Conservation (phyloP, 345 rosid genomes). For the Pistacia integerrima region DNA sequence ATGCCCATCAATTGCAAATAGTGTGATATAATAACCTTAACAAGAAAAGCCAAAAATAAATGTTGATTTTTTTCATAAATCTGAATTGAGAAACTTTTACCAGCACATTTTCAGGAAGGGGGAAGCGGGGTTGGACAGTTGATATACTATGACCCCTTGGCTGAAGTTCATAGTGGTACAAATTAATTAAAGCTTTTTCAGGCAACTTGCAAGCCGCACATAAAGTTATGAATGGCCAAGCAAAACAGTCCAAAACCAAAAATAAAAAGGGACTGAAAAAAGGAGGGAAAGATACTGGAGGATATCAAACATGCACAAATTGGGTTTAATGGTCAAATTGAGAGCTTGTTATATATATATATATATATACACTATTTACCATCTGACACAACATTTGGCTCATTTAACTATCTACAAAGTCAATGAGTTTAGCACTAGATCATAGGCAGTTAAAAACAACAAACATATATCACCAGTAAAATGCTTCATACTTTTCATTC, state of each 20-base stretch:
- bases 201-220: not conserved
- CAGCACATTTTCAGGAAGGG: not conserved
- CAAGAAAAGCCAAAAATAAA: not conserved
- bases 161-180: not conserved
- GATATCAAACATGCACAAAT: not conserved
- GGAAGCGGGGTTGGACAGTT: not conserved
- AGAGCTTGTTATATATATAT: not conserved
- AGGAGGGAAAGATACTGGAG: not conserved
- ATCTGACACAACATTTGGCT: not conserved
- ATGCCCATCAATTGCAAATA: not conserved
- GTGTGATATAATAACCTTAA: not conserved
- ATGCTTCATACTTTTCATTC: slow-evolving; percentile 38
- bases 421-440: not conserved
- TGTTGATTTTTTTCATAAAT: not conserved
- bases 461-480: not conserved
- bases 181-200: not conserved
- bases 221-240: too few species aligned
- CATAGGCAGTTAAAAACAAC: not conserved
- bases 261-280: too few species aligned
- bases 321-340: not conserved
- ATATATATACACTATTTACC: not conserved
- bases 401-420: not conserved
- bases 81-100: not conserved
- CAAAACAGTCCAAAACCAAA: too few species aligned
- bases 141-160: not conserved